Conservation (phyloP, 192 early-diverging fungal genomes). For the Anaeromyces robustus region DNA sequence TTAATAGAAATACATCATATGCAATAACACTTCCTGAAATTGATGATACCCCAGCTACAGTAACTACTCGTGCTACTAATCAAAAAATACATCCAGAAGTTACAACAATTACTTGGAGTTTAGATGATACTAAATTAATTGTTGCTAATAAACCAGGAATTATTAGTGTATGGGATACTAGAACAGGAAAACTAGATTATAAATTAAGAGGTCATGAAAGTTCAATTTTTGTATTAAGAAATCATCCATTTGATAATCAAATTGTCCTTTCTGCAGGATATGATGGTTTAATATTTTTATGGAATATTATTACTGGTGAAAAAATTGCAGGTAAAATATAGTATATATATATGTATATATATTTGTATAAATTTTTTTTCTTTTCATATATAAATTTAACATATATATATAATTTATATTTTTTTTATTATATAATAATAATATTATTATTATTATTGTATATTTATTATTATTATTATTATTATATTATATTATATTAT, state of each 20-base stretch:
- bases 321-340: conserved; percentile 30
- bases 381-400: no score
- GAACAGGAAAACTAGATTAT: conserved; percentile 33
- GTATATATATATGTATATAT: conserved; percentile 14
- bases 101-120: conserved; percentile 54
- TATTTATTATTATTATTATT: no score
- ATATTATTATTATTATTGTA: no score
- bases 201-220: conserved; percentile 37
- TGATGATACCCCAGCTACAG: conserved; percentile 7
- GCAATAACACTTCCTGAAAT: neutral
- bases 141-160: conserved; percentile 47
- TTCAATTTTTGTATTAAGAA: conserved; percentile 56
- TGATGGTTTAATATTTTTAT: conserved; percentile 65
- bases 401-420: no score
- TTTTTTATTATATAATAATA: no score
- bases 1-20: neutral
- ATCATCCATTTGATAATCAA: conserved; percentile 55
- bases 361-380: no score
- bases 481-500: no score
- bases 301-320: conserved; percentile 50
- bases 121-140: conserved; percentile 49
- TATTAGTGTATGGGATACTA: conserved; percentile 46
- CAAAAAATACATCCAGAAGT: conserved; percentile 15
- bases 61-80: neutral
- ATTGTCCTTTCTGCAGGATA: conserved; percentile 64